Evolutionary conservation across 2,329 filamentous ascomycete species (phyloP).

Genomic region (Ophioceras dolichostomum): DNA sequence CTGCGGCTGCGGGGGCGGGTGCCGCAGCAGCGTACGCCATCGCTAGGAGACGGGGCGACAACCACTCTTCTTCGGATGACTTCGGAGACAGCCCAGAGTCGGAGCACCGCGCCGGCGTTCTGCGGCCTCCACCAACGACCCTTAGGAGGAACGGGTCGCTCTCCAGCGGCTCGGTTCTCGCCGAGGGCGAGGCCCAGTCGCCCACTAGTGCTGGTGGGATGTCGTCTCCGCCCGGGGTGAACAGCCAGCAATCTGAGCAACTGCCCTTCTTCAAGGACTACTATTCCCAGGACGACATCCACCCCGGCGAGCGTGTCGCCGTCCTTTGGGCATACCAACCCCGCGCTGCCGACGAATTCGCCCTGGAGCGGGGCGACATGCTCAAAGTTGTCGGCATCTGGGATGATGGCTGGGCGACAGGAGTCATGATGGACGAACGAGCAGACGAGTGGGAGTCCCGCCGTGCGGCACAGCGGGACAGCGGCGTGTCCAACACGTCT

Average conservation of each 20-base stretch:
- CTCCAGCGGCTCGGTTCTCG: slow-evolving; percentile 70
- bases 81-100: slow-evolving; percentile 63
- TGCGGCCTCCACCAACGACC: slow-evolving; percentile 45
- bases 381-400: slow-evolving; percentile 96
- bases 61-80: slow-evolving; percentile 59
- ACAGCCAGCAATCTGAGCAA: slow-evolving; percentile 90
- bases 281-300: slow-evolving; percentile 94
- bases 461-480: slow-evolving; percentile 72
- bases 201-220: slow-evolving; percentile 61
- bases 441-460: slow-evolving; percentile 82
- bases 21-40: slow-evolving; percentile 34
- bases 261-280: slow-evolving; percentile 97
- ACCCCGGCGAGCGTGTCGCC: slow-evolving; percentile 78
- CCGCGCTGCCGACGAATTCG: slow-evolving; percentile 84
- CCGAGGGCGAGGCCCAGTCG: slow-evolving; percentile 58
- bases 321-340: slow-evolving; percentile 96
- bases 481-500: slow-evolving; percentile 78
- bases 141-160: slow-evolving; percentile 75
- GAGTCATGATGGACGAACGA: slow-evolving; percentile 66
- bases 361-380: slow-evolving; percentile 92
- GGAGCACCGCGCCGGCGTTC: slow-evolving; percentile 40
- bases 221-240: slow-evolving; percentile 73
- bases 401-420: slow-evolving; percentile 98
- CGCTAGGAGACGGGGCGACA: slow-evolving; percentile 32
- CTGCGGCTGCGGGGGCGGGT: slow-evolving; percentile 31